Evolutionary conservation across 2,329 filamentous ascomycete genomes (phyloP), one percentile per base, ranked within the genome.

Genomic region (Gnomoniopsis smithogilvyi): DNA sequence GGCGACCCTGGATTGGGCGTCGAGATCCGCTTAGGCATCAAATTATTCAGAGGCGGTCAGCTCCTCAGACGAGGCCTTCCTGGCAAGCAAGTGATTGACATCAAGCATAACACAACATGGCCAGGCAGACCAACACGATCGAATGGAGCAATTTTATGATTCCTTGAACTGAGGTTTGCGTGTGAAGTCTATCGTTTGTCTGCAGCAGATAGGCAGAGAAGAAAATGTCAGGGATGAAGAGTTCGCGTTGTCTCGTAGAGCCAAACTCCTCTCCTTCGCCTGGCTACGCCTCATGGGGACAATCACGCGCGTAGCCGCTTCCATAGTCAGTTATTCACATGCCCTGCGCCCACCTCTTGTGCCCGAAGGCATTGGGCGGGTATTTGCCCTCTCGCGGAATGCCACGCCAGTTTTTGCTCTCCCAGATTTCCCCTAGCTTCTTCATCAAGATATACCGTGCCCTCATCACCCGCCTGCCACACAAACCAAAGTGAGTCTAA

Each of bases 401-500:
- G 12, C 36, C 36, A 41, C 36, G 36, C 36, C 36, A 41, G 15
- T 41, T 41, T 41, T 41, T 41, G 36, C 36, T 41, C 36, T 14
- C 12, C 36, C 36, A 41, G 17, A n/a, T 41, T 30, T 4, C 26
- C 26, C 26, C 8, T 4, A 30, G 4, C 8, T 30, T 46, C 19
- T 21, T 15, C 19, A 24, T 19, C 45, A 19, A n/a, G 15, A 24
- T n/a, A 15, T 24, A 53, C 50, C 46, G 45, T 54, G 30, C 36
- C 52, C 17, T 51, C 57, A 45, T 51, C 47, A 56, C 56, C 57
- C 34, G 41, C 48, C 57, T 24, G 8, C 45, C 21, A 47, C 45
- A 24, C 19, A n/a, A 21, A 45, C n/a, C 21, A 22, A 47, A 19
- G 19, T 14, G 22, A 59, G 57, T 59, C 54, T 59, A 51, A 51